Evolutionary conservation across 2,329 filamentous ascomycete species (phyloP).

Genomic region (Beauveria medogensis): DNA sequence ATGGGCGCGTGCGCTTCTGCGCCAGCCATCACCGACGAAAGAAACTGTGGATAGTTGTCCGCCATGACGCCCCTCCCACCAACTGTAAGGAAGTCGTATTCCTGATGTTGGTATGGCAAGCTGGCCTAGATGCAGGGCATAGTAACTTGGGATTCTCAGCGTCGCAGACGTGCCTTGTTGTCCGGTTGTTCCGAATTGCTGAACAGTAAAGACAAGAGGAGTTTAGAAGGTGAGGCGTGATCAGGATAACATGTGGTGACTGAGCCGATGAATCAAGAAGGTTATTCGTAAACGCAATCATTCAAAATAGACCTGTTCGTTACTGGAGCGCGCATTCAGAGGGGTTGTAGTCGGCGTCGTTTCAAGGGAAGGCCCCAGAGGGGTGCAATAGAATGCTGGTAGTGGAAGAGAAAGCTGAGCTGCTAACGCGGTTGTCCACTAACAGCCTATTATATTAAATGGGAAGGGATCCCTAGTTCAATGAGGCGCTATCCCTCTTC

Average conservation of each 20-base stretch:
- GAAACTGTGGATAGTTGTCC: constrained; percentile 49
- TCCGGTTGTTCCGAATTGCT: neutral
- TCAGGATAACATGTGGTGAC: no score
- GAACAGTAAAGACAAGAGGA: neutral
- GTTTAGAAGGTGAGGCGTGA: neutral
- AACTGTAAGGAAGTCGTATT: neutral
- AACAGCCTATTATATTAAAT: neutral
- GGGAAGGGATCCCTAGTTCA: neutral
- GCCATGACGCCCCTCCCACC: constrained; percentile 32
- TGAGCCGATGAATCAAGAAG: neutral
- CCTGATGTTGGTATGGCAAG: neutral
- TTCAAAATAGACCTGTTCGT: neutral
- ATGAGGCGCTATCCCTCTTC: neutral
- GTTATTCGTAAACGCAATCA: neutral
- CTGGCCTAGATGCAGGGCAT: neutral
- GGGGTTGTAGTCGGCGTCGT: neutral
- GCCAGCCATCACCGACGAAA: constrained; percentile 46
- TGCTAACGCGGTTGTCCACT: neutral
- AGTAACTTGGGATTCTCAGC: neutral
- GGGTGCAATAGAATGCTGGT: neutral
- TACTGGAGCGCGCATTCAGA: neutral
- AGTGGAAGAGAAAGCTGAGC: neutral
- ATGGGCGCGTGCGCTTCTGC: constrained; percentile 30
- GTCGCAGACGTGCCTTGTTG: neutral
- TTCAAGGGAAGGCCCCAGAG: neutral